Conservation (phyloP, 768 basidiomycete species). For the Daedaleopsis nitida region DNA sequence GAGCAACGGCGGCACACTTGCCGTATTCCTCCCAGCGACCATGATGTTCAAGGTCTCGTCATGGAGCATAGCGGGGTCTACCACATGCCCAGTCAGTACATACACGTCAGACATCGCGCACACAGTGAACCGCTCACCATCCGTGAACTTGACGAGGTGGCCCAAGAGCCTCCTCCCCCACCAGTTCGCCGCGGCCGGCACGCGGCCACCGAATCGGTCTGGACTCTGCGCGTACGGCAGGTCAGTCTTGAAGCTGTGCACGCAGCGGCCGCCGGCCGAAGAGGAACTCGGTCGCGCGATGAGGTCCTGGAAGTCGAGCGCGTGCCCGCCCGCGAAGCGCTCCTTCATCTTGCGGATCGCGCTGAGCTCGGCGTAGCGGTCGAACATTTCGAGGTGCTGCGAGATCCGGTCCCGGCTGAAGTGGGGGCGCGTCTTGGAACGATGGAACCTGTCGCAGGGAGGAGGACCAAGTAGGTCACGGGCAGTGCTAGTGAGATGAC, state of each 20-base stretch:
- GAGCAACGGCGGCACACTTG: constrained; percentile 1
- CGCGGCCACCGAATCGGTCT: no score
- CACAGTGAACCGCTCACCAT: constrained; percentile 30
- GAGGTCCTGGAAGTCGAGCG: constrained; percentile 42
- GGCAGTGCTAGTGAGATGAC: no score
- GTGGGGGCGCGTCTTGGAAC: constrained; percentile 40
- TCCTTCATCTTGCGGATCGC: constrained; percentile 30
- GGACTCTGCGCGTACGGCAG: constrained; percentile 4
- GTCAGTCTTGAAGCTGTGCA: constrained; percentile 38
- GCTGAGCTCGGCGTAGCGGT: constrained; percentile 35
- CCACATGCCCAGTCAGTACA: not conserved
- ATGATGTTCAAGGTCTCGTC: constrained; percentile 39
- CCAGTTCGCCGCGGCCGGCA: no score
- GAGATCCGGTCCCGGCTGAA: constrained; percentile 38
- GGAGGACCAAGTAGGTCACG: no score
- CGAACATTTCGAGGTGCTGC: constrained; percentile 39
- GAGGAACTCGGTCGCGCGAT: constrained; percentile 52
- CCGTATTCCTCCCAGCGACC: constrained; percentile 38
- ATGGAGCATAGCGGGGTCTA: constrained; percentile 33
- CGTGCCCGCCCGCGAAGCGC: constrained; percentile 28
- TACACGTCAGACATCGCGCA: not conserved
- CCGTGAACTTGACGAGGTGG: constrained; percentile 40
- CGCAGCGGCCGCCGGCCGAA: constrained; percentile 49
- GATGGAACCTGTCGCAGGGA: constrained; percentile 28
- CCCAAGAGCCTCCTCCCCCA: constrained; percentile 37